Evolutionary conservation across 2,329 filamentous ascomycete species (phyloP).

Genomic region (Colletotrichum plurivorum): DNA sequence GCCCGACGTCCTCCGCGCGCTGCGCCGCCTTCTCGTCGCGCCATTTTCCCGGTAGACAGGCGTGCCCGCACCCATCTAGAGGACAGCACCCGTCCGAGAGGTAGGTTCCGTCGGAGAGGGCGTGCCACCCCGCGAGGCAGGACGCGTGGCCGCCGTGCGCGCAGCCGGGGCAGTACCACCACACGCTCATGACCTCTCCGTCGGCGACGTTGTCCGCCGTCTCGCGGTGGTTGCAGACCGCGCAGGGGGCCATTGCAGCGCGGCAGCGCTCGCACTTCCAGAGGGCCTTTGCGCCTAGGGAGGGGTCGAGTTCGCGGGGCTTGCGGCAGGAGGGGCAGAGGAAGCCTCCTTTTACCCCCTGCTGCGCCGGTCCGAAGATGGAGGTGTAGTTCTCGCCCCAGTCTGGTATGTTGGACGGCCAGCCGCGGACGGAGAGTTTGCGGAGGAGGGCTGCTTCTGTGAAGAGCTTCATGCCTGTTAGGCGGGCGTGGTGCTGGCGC

Average conservation of each 20-base stretch:
- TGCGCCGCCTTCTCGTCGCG: slow-evolving; percentile 62
- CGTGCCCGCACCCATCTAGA: slow-evolving; percentile 75
- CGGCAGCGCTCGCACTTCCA: slow-evolving; percentile 72
- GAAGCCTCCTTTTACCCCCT: slow-evolving; percentile 67
- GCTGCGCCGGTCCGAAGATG: slow-evolving; percentile 68
- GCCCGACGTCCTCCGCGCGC: slow-evolving; percentile 66
- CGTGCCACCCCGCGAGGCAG: slow-evolving; percentile 73
- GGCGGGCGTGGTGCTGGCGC: slow-evolving; percentile 71
- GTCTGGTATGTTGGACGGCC: slow-evolving; percentile 63
- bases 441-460: slow-evolving; percentile 72
- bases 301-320: slow-evolving; percentile 67
- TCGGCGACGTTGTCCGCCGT: slow-evolving; percentile 54
- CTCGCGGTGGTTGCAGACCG: slow-evolving; percentile 70
- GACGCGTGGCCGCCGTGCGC: slow-evolving; percentile 74
- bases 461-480: slow-evolving; percentile 72
- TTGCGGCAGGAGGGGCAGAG: slow-evolving; percentile 70
- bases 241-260: slow-evolving; percentile 67
- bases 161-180: slow-evolving; percentile 76
- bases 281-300: slow-evolving; percentile 59
- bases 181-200: slow-evolving; percentile 58
- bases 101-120: slow-evolving; percentile 46
- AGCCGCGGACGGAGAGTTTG: slow-evolving; percentile 72
- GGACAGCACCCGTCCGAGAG: slow-evolving; percentile 72
- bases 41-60: slow-evolving; percentile 72
- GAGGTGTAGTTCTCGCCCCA: slow-evolving; percentile 70